Base-by-base conservation (phyloP, 2,329 filamentous ascomycete genomes). In the Juglanconis sp. region DNA sequence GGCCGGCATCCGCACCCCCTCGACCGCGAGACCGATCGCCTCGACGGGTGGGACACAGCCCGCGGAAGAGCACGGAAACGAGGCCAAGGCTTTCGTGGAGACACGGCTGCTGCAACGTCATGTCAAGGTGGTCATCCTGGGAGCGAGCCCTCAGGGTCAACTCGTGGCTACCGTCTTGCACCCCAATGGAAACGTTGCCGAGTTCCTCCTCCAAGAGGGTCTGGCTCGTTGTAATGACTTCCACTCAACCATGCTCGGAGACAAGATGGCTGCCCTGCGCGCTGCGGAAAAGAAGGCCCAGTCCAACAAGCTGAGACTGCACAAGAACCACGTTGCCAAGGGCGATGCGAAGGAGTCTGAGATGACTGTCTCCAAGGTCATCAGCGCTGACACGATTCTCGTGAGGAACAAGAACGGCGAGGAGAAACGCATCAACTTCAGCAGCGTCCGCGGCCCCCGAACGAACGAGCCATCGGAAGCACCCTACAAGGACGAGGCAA, bases 181-280 rank as follows among this genome's bases (percentile, higher is more conserved):
- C 77, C 93, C 93, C 34, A 86, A 88, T 63, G 95, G 95, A 64
- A 96, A 92, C 75, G 96, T 99, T 73, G 92, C 93, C 64, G 91
- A 91, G 66, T 96, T 96, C 74, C 76, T 99, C 48, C 86, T 99
- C 49, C 87, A 94, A 68, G 91, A 92, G 56, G 95, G 95, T 68
- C 81, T 98, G 59, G 95, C 94, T 46, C 86, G 92, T 69, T 98
- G 94, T 79, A 92, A 93, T 65, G 95, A 99, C 75, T 93, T 95
- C 76, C 95, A 99, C 78, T 96, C 94, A 1, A 96, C 92, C 44
- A 82, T 97, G 77, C 84, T 99, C 10, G 95, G 95, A 49, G 79
- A 86, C 53, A 91, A 94, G 68, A 99, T 99, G 95, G 87, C 89
- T 47, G 74, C 84, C 60, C 85, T 98, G 60, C 87, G 95, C 64